These are phyloP conservation scores for Trichoderma arundinaceum DNA, from an alignment of 2,329 filamentous ascomycete species.

Conservation along the genomic window DNA sequence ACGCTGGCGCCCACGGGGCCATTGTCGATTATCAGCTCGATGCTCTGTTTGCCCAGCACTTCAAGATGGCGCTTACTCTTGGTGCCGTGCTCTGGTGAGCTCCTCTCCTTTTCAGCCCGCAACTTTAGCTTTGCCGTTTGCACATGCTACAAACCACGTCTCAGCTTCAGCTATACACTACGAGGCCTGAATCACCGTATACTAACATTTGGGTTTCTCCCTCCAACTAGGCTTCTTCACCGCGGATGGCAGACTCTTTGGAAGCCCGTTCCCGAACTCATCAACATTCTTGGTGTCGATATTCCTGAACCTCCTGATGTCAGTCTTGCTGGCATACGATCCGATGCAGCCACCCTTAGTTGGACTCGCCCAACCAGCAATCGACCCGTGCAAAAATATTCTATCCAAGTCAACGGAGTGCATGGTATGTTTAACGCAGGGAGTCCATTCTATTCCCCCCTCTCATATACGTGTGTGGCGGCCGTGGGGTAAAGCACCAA, in stretches of 20 bases:
- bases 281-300: slow-evolving; percentile 89
- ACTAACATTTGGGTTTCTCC: not conserved
- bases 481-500: not conserved
- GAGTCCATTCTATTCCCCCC: not conserved
- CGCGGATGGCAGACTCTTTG: slow-evolving; percentile 87
- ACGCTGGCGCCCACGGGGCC: slow-evolving; percentile 40
- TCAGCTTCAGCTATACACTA: too few relatives aligned
- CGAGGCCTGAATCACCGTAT: not conserved
- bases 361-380: slow-evolving; percentile 78
- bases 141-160: not conserved
- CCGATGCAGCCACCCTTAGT: slow-evolving; percentile 85
- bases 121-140: not conserved
- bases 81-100: slow-evolving; percentile 58
- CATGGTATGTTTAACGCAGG: slow-evolving; percentile 66
- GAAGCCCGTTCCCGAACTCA: slow-evolving; percentile 88
- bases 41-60: slow-evolving; percentile 54
- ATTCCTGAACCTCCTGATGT: slow-evolving; percentile 89
- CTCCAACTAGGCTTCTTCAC: slow-evolving; percentile 72
- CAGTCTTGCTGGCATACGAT: slow-evolving; percentile 85
- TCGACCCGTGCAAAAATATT: slow-evolving; percentile 79
- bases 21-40: slow-evolving; percentile 53
- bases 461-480: not conserved
- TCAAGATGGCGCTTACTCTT: slow-evolving; percentile 61
- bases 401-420: slow-evolving; percentile 91
- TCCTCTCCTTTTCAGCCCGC: slow-evolving; percentile 22